Conservation (phyloP, 495 filamentous ascomycete genomes). For the Elaphomyces granulatus region DNA sequence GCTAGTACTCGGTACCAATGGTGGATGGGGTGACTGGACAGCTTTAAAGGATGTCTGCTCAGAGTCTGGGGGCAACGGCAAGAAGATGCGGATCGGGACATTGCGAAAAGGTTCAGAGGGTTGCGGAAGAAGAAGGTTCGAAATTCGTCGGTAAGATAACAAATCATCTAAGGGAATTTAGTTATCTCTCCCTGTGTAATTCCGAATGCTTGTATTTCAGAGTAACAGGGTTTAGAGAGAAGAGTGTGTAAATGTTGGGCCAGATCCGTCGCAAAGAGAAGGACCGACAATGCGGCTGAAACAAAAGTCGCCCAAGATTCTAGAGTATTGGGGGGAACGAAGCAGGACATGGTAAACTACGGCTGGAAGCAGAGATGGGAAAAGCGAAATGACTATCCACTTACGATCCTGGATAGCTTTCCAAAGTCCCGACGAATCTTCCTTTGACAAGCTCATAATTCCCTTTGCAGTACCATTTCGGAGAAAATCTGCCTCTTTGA, state of each 20-base stretch:
- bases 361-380: neutral
- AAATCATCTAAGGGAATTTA: conserved; percentile 50
- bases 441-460: conserved; percentile 84
- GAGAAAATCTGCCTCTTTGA: conserved; percentile 92
- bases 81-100: conserved; percentile 75
- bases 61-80: conserved; percentile 49
- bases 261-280: too few species aligned
- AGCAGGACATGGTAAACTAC: too few species aligned
- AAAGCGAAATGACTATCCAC: conserved; percentile 11
- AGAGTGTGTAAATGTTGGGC: too few species aligned
- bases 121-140: conserved; percentile 63
- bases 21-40: conserved; percentile 51
- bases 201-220: too few species aligned
- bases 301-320: too few species aligned
- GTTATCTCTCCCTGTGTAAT: neutral
- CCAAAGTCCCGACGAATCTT: conserved; percentile 80
- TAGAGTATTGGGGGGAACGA: too few species aligned
- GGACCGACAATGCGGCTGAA: too few species aligned
- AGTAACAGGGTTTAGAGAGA: too few species aligned
- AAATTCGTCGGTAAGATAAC: conserved; percentile 54
- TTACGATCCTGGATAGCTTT: conserved; percentile 64
- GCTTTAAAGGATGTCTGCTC: conserved; percentile 42
- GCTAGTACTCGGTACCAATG: conserved; percentile 23
- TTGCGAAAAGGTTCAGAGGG: conserved; percentile 56
- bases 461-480: conserved; percentile 81